Percentiles rank a stretch among this genome's conserved stretches.
phyloP scores from a whole-genome alignment of 2,329 filamentous ascomycete species.

The Reticulascus tulasneorum region DNA sequence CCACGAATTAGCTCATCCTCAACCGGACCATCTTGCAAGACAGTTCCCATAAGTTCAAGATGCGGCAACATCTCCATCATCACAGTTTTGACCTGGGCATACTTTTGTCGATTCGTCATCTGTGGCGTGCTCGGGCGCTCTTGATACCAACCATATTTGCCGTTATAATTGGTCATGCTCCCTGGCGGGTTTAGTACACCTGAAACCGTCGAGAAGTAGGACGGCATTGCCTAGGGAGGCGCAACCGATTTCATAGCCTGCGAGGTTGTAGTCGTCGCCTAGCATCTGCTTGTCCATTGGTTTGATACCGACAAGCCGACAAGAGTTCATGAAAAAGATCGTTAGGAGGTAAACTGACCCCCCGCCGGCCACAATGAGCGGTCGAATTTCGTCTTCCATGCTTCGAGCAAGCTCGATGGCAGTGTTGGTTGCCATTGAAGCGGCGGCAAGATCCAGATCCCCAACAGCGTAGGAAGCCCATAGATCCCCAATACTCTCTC shows the following conservation, averaged over 20 bases:
- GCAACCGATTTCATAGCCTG: not conserved
- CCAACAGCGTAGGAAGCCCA: slow-evolving; percentile 24
- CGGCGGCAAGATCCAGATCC: slow-evolving; percentile 24
- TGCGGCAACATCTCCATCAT: slow-evolving; percentile 10
- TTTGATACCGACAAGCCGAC: not conserved
- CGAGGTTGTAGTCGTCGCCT: slow-evolving; percentile 2
- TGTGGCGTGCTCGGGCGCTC: not conserved
- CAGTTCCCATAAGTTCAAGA: no score
- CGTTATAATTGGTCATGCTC: slow-evolving; percentile 13
- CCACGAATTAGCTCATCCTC: slow-evolving; percentile 19
- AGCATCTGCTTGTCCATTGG: not conserved
- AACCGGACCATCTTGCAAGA: slow-evolving; percentile 1
- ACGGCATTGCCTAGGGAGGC: slow-evolving; percentile 1
- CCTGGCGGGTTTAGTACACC: not conserved
- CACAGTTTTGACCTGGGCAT: slow-evolving; percentile 14
- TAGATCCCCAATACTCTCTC: slow-evolving; percentile 22
- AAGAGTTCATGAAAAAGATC: slow-evolving; percentile 1
- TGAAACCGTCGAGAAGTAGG: not conserved
- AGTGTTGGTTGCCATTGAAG: slow-evolving; percentile 33
- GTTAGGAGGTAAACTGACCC: no score
- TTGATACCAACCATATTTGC: slow-evolving; percentile 16
- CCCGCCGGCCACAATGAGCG: slow-evolving; percentile 13
- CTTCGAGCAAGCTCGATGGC: slow-evolving; percentile 27
- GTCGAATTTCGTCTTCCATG: slow-evolving; percentile 25
- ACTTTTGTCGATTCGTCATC: slow-evolving; percentile 4